phyloP scores from a whole-genome alignment of 495 filamentous ascomycete species.

The Penicillium egyptiacum region DNA sequence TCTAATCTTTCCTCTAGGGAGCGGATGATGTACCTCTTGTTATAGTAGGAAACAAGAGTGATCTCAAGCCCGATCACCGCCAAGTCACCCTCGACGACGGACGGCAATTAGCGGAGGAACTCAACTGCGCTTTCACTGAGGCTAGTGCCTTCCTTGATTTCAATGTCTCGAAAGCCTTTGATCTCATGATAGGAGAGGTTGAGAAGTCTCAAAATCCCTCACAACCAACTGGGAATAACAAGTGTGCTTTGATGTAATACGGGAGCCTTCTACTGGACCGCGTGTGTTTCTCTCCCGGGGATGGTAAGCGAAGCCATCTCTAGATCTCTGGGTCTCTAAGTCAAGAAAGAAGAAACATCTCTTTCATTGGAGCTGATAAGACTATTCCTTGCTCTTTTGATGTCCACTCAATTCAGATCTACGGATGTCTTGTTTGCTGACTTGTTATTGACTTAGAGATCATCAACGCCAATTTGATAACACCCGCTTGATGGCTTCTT shows the following conservation, averaged over 20 bases:
- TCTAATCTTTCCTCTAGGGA: slow-evolving; percentile 55
- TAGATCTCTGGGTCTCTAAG: background rate
- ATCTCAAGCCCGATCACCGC: slow-evolving; percentile 87
- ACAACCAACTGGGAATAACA: slow-evolving; percentile 73
- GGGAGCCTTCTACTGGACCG: background rate
- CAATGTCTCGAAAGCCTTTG: slow-evolving; percentile 91
- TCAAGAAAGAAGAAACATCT: background rate
- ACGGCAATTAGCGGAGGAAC: slow-evolving; percentile 73
- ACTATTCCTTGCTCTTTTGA: background rate
- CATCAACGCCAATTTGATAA: slow-evolving; percentile 1
- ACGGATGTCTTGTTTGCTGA: slow-evolving; percentile 4
- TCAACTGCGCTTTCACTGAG: slow-evolving; percentile 92
- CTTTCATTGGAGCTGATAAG: background rate
- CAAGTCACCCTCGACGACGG: slow-evolving; percentile 87
- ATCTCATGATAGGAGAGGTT: slow-evolving; percentile 90
- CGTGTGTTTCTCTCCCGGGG: background rate
- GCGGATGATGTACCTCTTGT: slow-evolving; percentile 89
- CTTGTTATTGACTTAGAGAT: slow-evolving; percentile 1
- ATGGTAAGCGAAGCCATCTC: slow-evolving; percentile 9
- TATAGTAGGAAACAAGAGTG: slow-evolving; percentile 95
- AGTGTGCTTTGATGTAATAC: slow-evolving; percentile 80
- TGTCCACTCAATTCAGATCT: background rate
- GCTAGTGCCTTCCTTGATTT: slow-evolving; percentile 90
- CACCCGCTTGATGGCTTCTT: slow-evolving; percentile 1
- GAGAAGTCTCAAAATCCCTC: slow-evolving; percentile 92